Base-by-base conservation (phyloP, 2,329 filamentous ascomycete species). In the Venturia oleaginea region DNA sequence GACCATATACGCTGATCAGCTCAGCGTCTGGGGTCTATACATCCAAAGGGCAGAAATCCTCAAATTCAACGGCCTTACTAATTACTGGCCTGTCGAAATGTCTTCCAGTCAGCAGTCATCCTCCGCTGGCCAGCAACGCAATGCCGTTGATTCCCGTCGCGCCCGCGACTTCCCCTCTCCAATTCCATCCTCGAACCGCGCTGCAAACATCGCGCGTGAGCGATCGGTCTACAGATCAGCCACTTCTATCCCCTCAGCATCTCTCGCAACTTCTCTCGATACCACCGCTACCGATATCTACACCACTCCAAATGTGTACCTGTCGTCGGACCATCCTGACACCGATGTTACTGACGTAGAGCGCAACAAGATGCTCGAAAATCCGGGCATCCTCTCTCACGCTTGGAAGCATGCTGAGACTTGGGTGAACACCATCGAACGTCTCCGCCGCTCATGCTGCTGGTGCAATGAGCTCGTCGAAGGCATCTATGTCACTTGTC, bases 11-110 rank as follows among this genome's bases (percentile, higher is more conserved):
- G 83, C 85, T 3, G 76, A 84, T 59, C 75, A 85, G 64, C 76
- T 87, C 4, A 80, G 80, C n/a, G 79, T 81, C 10, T 87, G 84
- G 85, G 79, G 79, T 15, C 68, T 87, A 13, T 75, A 79, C 15
- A 77, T 83, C 27, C 76, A 82, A 67, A 78, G 80, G 61, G 80
- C 81, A 17, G 84, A 87, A 71, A 75, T 87, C 1, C 75, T 86
- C 32, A 86, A 85, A 68, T 82, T 83, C 65, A 80, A 82, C 61
- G 77, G 77, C 0, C 69, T 78, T 5, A 71, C 74, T 11, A 72
- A 74, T 1, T 75, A 76, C 37, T 65, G 64, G 64, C 57, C 42
- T 5, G 13, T 24, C n/a, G 59, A 62, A 11, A 55, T 46, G 46
- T 27, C 62, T 32, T 40, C 46, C 24, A 13, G 11, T 10, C 46